These are phyloP conservation scores for Parathielavia hyrcaniae DNA, from an alignment of 495 filamentous ascomycete species.

Conservation along the genomic window DNA sequence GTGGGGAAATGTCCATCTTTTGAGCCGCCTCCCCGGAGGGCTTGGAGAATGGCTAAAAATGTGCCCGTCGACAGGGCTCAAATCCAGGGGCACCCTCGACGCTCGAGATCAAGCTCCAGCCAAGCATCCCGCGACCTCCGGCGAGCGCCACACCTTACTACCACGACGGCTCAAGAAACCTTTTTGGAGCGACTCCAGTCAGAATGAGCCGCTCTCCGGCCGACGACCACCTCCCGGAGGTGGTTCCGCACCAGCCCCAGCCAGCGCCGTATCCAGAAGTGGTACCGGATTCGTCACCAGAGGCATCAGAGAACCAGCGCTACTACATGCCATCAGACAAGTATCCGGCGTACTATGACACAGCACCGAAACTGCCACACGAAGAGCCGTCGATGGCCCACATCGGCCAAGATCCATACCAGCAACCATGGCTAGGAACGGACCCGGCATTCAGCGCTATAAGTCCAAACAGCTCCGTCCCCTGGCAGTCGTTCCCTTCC, in stretches of 20 bases:
- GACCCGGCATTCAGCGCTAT: neutral
- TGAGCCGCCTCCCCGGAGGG: neutral
- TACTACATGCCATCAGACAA: constrained; percentile 22
- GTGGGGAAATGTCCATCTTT: neutral
- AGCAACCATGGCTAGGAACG: neutral
- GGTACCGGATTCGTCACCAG: constrained; percentile 21
- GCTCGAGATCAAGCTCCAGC: neutral
- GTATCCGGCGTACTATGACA: constrained; percentile 25
- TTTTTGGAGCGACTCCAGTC: neutral
- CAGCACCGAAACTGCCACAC: constrained; percentile 21
- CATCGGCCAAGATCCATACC: neutral
- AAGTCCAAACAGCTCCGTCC: constrained; percentile 12
- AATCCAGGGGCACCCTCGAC: neutral
- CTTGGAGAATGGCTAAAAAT: neutral
- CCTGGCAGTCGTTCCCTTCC: constrained; percentile 19
- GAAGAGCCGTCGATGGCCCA: constrained; percentile 1
- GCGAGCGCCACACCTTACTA: constrained; percentile 10
- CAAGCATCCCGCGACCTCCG: neutral
- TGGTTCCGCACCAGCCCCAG: constrained; percentile 5
- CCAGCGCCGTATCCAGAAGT: constrained; percentile 18
- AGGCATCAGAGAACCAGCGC: constrained; percentile 4
- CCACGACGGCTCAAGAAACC: neutral
- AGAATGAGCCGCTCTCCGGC: constrained; percentile 18
- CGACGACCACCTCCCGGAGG: constrained; percentile 30
- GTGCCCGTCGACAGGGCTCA: constrained; percentile 1